Evolutionary conservation across 176 grass and related monocot species (phyloP), one percentile per base, ranked within the genome.

Genomic region (Pontederia crassipes): DNA sequence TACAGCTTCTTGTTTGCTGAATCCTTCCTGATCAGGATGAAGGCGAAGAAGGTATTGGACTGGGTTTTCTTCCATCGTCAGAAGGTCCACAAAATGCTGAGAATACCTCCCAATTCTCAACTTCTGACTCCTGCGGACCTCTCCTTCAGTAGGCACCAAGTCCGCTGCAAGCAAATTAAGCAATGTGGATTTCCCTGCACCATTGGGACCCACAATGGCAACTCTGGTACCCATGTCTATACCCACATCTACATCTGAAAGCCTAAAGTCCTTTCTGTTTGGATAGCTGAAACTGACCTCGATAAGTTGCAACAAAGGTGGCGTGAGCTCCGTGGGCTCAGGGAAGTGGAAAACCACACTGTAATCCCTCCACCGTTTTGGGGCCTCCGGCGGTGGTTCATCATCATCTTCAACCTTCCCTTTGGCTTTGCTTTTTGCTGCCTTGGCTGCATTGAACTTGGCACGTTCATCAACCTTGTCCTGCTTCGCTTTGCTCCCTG

Each of bases 191-290:
- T 97, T 97, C 14, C 92, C 92, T 45, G 92, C 92, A 10, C 92
- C 92, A 78, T 97, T 97, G 13, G 92, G 92, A 4, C 92, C 92
- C 14, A 97, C 87, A 54, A 97, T 97, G 17, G 92, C 92, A 46
- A 97, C 92, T 61, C 87, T 86, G 48, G 84, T 91, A 55, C 92
- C 87, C 92, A 97, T 97, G 61, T 97, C 92, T 71, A 97, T 97
- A 48, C 92, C 92, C 54, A 91, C 92, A 69, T 97, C 92, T 29
- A 97, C 84, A 65, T 72, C 55, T 8, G 86, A 89, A 3, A 97
- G 71, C 70, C 87, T 97, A 55, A 97, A 97, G 61, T 91, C 92
- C 1, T 75, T 77, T 8, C 92, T 77, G 46, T 97, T 75, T 27
- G 92, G 92, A 73, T 97, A 97, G 59, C 87, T 76, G 48, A 97